A percentile compares a stretch with the other conserved stretches of the same genome.
Evolutionary conservation across 176 grass and related monocot species (phyloP).

Genomic region (Triticum aestivum): IWGSC_CS_RefSeq_v2.1 NC_057812.1:643982430-643982929

Average conservation of each 20-base stretch:
- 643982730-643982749: not conserved
- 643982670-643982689: not conserved
- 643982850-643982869: not conserved
- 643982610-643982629: not conserved
- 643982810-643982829: not conserved
- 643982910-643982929: not conserved
- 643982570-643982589: not conserved
- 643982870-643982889: not conserved
- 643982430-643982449: not conserved
- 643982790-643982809: not conserved
- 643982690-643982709: not conserved
- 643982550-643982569: not conserved
- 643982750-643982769: not conserved
- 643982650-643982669: not conserved
- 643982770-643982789: not conserved
- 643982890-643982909: not conserved
- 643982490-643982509: not conserved
- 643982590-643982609: not conserved
- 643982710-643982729: not conserved
- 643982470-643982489: not conserved
- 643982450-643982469: not conserved
- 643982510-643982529: not conserved
- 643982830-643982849: not conserved
- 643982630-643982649: not conserved
- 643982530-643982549: not conserved